Conservation (phyloP, 78 protist genomes). For the Pigoraptor vietnamica region DNA sequence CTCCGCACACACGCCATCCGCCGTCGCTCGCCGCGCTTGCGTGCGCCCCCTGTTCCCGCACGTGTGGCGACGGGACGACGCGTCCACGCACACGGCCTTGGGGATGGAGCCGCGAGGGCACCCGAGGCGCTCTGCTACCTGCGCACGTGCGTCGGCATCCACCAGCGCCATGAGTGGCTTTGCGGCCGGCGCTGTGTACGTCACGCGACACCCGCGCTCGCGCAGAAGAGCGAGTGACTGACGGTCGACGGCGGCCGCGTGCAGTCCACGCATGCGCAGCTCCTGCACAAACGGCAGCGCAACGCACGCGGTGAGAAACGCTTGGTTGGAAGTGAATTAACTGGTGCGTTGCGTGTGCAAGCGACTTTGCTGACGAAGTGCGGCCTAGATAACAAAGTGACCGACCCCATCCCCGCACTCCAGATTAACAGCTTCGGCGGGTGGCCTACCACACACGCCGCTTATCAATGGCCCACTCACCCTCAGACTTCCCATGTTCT, state of each 20-base stretch:
- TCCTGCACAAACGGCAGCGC: too few relatives aligned
- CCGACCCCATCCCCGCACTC: too few relatives aligned
- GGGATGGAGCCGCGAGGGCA: too few relatives aligned
- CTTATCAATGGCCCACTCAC: too few relatives aligned
- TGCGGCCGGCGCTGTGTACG: background rate
- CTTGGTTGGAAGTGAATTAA: too few relatives aligned
- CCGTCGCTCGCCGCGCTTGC: background rate
- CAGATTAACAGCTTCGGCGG: too few relatives aligned
- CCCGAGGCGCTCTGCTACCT: background rate
- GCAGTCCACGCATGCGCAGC: background rate
- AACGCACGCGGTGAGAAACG: too few relatives aligned
- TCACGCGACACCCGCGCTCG: background rate
- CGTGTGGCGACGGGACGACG: too few relatives aligned
- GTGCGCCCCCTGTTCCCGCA: background rate
- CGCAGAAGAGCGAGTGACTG: background rate
- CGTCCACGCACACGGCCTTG: too few relatives aligned
- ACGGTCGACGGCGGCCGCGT: background rate
- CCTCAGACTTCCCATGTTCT: background rate
- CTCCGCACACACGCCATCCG: background rate
- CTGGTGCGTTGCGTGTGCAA: background rate
- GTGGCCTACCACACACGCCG: too few relatives aligned
- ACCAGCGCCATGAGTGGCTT: background rate
- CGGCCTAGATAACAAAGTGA: too few relatives aligned
- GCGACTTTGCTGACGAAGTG: too few relatives aligned
- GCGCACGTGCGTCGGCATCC: background rate